Conservation (phyloP, 78 protist genomes). For the Dictyostelium firmibasis region DNA sequence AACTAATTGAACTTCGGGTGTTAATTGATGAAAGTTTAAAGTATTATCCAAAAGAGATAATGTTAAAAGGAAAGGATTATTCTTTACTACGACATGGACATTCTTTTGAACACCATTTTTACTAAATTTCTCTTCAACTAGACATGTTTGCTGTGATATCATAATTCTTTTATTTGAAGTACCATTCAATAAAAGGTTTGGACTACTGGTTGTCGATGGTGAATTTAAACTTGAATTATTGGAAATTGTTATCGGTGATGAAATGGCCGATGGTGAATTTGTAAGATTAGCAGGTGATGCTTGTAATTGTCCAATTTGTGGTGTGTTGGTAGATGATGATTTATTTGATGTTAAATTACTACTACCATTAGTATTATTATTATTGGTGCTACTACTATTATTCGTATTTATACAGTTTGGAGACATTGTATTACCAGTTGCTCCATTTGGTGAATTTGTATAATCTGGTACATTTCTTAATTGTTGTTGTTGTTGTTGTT, state of each 20-base stretch:
- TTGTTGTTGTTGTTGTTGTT: neutral
- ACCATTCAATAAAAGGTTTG: neutral
- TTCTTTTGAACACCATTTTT: constrained; percentile 80
- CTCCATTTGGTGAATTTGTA: neutral
- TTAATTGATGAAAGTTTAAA: constrained; percentile 59
- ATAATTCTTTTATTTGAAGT: constrained; percentile 33
- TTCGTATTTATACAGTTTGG: neutral
- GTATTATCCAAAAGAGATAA: neutral
- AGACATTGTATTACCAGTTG: neutral
- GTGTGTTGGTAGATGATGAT: constrained; percentile 11
- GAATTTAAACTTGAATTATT: constrained; percentile 19
- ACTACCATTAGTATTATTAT: neutral
- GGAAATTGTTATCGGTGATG: constrained; percentile 45
- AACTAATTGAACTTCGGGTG: constrained; percentile 65
- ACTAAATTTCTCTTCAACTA: constrained; percentile 66
- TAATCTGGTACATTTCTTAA: constrained; percentile 42
- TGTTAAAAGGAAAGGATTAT: constrained; percentile 71
- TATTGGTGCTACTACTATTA: neutral
- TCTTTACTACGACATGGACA: constrained; percentile 79
- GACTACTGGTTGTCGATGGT: constrained; percentile 18
- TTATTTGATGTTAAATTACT: neutral
- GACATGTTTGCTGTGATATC: constrained; percentile 68
- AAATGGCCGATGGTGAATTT: constrained; percentile 3
- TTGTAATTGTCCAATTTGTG: neutral
- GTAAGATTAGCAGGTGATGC: neutral